Percentiles rank a stretch among this genome's conserved stretches.
Conservation (phyloP, 305 asterid genomes). For the Fraxinus floribunda region DNA sequence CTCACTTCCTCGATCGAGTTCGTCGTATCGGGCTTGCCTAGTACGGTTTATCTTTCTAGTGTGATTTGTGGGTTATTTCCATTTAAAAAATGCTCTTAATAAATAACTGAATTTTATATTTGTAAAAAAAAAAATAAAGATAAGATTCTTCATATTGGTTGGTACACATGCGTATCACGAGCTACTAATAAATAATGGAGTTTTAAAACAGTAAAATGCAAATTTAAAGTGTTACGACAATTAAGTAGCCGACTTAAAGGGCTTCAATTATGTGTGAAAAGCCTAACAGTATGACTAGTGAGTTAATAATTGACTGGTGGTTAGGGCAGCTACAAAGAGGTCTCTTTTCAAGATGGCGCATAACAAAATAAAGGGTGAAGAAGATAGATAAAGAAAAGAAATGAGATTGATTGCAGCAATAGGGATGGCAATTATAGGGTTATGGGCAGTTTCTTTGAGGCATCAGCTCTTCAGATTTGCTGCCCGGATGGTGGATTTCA, state of each 20-base stretch:
- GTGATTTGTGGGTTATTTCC: not conserved
- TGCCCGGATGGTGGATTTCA: constrained; percentile 9
- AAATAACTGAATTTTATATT: not conserved
- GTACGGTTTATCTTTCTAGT: too few species aligned
- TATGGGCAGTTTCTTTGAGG: constrained; percentile 24
- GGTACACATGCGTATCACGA: not conserved
- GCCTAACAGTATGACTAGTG: too few species aligned
- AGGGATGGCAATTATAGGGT: not conserved
- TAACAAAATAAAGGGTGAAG: too few species aligned
- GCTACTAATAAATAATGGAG: not conserved
- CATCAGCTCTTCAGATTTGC: constrained; percentile 16
- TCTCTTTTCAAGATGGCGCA: too few species aligned
- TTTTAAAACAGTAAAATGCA: too few species aligned
- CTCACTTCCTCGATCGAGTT: too few species aligned
- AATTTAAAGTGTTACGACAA: too few species aligned
- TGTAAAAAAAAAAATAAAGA: not conserved
- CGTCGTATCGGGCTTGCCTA: too few species aligned
- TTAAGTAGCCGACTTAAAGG: too few species aligned
- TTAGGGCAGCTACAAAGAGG: too few species aligned
- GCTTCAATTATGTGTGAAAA: too few species aligned
- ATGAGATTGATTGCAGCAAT: constrained; percentile 19
- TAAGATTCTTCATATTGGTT: not conserved
- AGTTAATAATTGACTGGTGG: too few species aligned
- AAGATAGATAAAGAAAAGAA: not conserved
- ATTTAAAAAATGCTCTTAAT: not conserved